Evolutionary conservation across 2,329 filamentous ascomycete species (phyloP), one percentile per base, ranked within the genome.

Genomic region (Cryphonectria carpinicola): DNA sequence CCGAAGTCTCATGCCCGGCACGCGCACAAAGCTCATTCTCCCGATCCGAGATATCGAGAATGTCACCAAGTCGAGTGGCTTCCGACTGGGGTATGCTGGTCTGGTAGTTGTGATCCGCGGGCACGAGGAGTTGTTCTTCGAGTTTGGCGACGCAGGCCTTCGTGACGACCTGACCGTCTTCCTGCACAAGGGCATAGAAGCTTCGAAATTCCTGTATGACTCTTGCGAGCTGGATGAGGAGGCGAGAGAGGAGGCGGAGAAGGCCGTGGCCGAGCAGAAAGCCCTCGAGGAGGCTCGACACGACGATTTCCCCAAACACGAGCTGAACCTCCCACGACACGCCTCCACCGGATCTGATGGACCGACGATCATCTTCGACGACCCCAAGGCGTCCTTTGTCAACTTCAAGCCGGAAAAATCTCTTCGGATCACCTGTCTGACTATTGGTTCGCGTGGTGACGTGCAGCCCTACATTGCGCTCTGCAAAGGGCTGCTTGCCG

Each of bases 381-480:
- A 98, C 76, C 90, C 93, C 11, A 90, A 91, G 74, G 93, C 93
- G 5, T 97, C 95, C 0, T 92, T 97, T 70, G 86, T 97, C 73
- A 94, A 96, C 75, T 97, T 98, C 82, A 97, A 97, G 80, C 95
- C 96, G 0, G 82, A 89, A 1, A 86, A 93, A 75, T 85, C 95
- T 2, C 84, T 99, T 78, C 90, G 86, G 28, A 92, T 99, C 71
- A 97, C 95, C 1, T 99, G 96, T 78, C 84, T 99, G 52, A 99
- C 96, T 0, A 99, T 99, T 73, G 96, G 96, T 22, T 98, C 95
- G 17, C 88, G 96, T 71, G 96, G 96, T 35, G 96, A 99, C 78
- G 95, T 99, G 4, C 96, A 99, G 79, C 96, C 96, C 0, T 99
- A 98, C 79, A 98, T 99, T 79, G 94, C 96, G 0, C 85, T 99